phyloP scores from a whole-genome alignment of 768 basidiomycete genomes.

The Heimioporus sp. region DNA sequence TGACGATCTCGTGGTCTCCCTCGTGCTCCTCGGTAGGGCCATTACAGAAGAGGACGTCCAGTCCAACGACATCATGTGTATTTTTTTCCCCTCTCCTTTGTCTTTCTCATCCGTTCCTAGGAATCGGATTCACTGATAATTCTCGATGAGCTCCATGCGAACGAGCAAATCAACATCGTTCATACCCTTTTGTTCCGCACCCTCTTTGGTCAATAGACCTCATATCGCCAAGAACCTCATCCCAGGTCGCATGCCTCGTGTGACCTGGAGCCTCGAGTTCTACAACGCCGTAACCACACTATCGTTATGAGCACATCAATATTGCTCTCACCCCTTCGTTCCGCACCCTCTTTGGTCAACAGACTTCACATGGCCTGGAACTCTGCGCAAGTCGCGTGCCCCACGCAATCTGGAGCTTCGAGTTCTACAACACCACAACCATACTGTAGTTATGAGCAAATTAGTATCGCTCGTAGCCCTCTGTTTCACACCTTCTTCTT shows the following conservation, averaged over 20 bases:
- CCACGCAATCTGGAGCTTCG: too few relatives aligned
- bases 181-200: constrained; percentile 43
- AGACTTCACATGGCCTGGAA: too few relatives aligned
- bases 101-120: constrained; percentile 26
- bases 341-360: too few relatives aligned
- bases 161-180: constrained; percentile 29
- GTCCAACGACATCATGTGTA: constrained; percentile 46
- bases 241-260: constrained; percentile 14
- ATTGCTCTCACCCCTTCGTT: too few relatives aligned
- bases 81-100: background rate
- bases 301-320: too few relatives aligned
- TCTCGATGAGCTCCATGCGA: constrained; percentile 38
- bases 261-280: too few relatives aligned
- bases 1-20: constrained; percentile 31
- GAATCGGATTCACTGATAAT: constrained; percentile 40
- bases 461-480: too few relatives aligned
- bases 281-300: too few relatives aligned
- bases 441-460: too few relatives aligned
- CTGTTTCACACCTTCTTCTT: too few relatives aligned
- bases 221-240: constrained; percentile 20
- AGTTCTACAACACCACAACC: too few relatives aligned
- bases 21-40: constrained; percentile 42
- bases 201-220: constrained; percentile 26
- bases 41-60: constrained; percentile 43
- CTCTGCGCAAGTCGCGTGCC: too few relatives aligned